Base-by-base conservation (phyloP, 2,329 filamentous ascomycete species). In the Colletotrichum endophyticum region DNA sequence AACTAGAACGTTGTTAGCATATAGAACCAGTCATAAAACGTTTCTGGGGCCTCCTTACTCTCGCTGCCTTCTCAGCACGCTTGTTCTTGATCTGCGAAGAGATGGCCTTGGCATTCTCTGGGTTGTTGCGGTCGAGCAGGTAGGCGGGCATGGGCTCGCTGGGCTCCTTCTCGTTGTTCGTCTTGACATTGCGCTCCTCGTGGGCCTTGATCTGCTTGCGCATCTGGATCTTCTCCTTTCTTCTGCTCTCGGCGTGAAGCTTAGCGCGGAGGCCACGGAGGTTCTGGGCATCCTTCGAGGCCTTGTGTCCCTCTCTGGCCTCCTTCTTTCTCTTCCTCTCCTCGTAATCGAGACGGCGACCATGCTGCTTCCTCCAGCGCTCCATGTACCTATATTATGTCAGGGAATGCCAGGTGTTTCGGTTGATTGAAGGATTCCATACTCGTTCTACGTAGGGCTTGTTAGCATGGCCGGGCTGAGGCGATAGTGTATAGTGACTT, bases 141-240 rank as follows among this genome's bases (percentile, higher is more conserved):
- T 99, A 99, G 81, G 95, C 94, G 68, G 97, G 97, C 81, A 99
- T 90, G 73, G 97, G 95, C 66, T 95, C 95, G 80, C 91, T 92
- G 30, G 93, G 93, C 77, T 96, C 95, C 86, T 97, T 94, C 81
- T 94, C 92, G 79, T 94, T 93, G 72, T 94, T 93, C 11, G 94
- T 95, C 88, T 99, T 98, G 89, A 99, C 93, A 84, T 98, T 98
- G 87, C 95, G 94, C 89, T 98, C 95, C 87, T 99, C 97, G 89
- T 98, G 95, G 61, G 95, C 94, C 87, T 95, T 95, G 91, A 99
- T 98, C 83, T 93, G 89, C 91, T 98, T 98, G 87, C 94, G 94
- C 94, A 98, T 96, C 91, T 98, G 95, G 84, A 98, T 98, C 94
- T 99, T 99, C 90, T 99, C 96, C 85, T 96, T 94, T 88, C 96